Evolutionary conservation across 2,329 filamentous ascomycete species (phyloP).

Genomic region (Aspergillus quadricinctus): DNA sequence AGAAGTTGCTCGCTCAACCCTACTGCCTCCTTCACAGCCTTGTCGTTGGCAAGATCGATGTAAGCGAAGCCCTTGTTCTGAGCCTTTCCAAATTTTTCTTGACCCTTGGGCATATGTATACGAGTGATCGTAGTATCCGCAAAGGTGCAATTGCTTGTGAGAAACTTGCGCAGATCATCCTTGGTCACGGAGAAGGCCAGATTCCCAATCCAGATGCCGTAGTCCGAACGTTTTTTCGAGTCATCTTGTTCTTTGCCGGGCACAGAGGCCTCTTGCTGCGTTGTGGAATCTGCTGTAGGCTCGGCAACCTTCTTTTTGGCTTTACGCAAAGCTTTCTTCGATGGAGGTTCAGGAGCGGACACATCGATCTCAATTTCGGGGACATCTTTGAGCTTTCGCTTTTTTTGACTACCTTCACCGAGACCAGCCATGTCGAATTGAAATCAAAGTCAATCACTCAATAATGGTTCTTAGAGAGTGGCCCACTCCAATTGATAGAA

Average conservation of each 20-base stretch:
- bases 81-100: conserved; percentile 50
- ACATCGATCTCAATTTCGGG: conserved; percentile 84
- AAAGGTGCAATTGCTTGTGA: conserved; percentile 67
- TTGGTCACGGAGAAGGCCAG: conserved; percentile 77
- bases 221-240: conserved; percentile 60
- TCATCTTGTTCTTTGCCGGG: conserved; percentile 19
- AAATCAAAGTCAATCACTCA: too few species aligned
- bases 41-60: conserved; percentile 73
- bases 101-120: conserved; percentile 68
- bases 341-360: conserved; percentile 83
- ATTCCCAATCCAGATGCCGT: conserved; percentile 95
- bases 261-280: conserved; percentile 34
- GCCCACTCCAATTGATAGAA: background rate
- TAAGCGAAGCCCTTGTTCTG: conserved; percentile 95
- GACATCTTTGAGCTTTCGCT: conserved; percentile 62
- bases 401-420: conserved; percentile 45
- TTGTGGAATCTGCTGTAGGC: conserved; percentile 17
- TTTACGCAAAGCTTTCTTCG: conserved; percentile 85
- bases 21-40: conserved; percentile 71
- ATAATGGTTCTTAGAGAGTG: background rate
- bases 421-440: conserved; percentile 25
- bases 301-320: conserved; percentile 64
- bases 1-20: conserved; percentile 81
- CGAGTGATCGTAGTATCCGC: conserved; percentile 71
- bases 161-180: conserved; percentile 70